Base-by-base conservation (phyloP, 2,329 filamentous ascomycete genomes). In the Trichophyton mentagrophytes region DNA sequence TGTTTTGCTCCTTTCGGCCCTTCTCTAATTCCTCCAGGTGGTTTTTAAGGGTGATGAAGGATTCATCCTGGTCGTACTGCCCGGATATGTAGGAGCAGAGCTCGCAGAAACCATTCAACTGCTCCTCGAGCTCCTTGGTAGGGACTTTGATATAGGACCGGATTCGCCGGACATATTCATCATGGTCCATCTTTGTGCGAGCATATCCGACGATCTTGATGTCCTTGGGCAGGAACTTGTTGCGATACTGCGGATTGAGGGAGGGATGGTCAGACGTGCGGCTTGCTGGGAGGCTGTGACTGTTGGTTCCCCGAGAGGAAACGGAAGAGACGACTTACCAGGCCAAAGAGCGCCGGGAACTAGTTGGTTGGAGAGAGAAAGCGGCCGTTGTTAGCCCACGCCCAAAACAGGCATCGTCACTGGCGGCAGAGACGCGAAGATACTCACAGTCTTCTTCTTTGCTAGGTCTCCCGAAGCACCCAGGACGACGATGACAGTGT, bases 131-230 rank as follows among this genome's bases (percentile, higher is more conserved):
- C 69, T 97, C 93, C 80, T 96, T 95, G 68, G 92, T 96, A 15
- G 93, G 93, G 15, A 91, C 93, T 84, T 99, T 97, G 80, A 99
- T 99, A 80, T 96, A 95, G 63, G 90, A 96, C 78, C 88, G 92
- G 77, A 99, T 90, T 68, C 93, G 85, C 78, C 87, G 89, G 73
- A 97, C 82, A 80, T 89, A 97, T 76, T 99, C 93, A 66, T 90
- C 86, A 71, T 92, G 90, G 79, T 97, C 91, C 93, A 99, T 99
- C 82, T 96, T 96, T 69, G 93, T 99, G 74, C 93, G 87, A 70
- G 93, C 93, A 89, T 99, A 99, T 80, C 93, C 93, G 70, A 99
- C 85, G 73, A 99, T 96, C 77, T 86, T 89, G 77, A 96, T 90
- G 76, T 95, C 90, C 78, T 95, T 95, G 69, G 77, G 93, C 58